Evolutionary conservation across 2,329 filamentous ascomycete species (phyloP), one percentile per base, ranked within the genome.

Genomic region (Aspergillus puulaauensis): DNA sequence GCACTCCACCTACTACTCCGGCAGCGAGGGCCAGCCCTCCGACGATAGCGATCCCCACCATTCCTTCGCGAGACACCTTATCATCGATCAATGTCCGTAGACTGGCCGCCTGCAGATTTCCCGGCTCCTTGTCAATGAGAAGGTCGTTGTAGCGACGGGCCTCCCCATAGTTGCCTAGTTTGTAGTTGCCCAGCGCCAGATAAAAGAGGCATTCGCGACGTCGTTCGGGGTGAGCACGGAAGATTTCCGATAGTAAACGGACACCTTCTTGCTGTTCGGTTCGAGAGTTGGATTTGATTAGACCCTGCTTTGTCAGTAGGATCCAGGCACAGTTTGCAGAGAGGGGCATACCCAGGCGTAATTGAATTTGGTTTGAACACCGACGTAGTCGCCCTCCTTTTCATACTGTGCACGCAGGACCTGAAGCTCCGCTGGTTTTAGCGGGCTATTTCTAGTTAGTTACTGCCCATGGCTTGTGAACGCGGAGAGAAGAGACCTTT

Each of bases 331-430:
- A 6, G 19, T 37, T 6, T 52, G 24, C 15, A 24, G 49, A 27
- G 39, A 21, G 21, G 37, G 37, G 66, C 81, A 57, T 85, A 96
- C 92, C 95, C 95, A 99, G 73, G 95, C 93, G 76, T 93, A 98
- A 86, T 99, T 99, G 85, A 99, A 99, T 75, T 98, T 98, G 61
- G 95, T 99, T 77, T 99, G 95, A 41, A 99, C 86, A 59, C 93
- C 93, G 60, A 96, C 93, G 81, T 96, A 96, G 70, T 96, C 91
- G 66, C 93, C 95, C 79, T 99, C 95, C 74, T 96, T 96, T 74
- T 98, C 93, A 75, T 95, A 99, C 76, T 99, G 95, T 60, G 90
- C 83, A 64, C 93, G 90, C 54, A 99, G 84, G 62, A 98, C 95
- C 75, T 93, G 88, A 60, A 99, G 88, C 78, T 99, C 95, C 51